Base-by-base conservation (phyloP, 192 early-diverging fungal genomes). In the Entomortierella chlamydospora region DNA sequence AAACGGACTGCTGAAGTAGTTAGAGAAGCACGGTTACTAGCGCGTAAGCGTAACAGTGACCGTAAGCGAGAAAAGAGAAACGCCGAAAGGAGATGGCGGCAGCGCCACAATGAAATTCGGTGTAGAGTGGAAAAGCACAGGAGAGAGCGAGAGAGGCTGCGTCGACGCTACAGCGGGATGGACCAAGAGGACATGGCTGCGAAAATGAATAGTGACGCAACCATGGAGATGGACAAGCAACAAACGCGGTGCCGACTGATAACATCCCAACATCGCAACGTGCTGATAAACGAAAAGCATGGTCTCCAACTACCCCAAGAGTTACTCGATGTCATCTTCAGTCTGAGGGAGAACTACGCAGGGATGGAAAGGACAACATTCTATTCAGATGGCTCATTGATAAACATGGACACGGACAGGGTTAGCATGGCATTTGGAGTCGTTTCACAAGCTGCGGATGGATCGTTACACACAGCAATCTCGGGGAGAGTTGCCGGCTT, bases 361-460 rank as follows among this genome's bases (percentile, higher is more conserved):
- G 47, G 47, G 4, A 17, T 28, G 53, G 53, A 22, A 7, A 55
- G 12, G 2, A 6, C 26, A 1, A 58, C 57, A 22, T 45, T 61
- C 41, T 63, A 63, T 28, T 51, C 61, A 1, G 43, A 51, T 51
- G 61, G 61, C 11, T 63, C 61, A 1, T 3, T 63, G 47, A 63
- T 23, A 33, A 28, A 51, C 1, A 29, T 29, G 15, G 61, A 45
- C 2, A 49, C 23, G 7, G 47, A 29, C 29, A 17, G 7, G 13
- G 29, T 63, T 1, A 50, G 45, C 20, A 51, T 51, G 47, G 61
- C 61, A 31, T 63, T 63, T 34, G 61, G 61, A 49, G 61, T 63
- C 9, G 41, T 43, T 20, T 18, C 12, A 10, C 31, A 26, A 25
- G 17, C 18, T 3, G 23, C 3, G 26, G 39, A n/a, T 12, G 42